A percentile compares a stretch with the other conserved stretches of the same genome.
Conservation (phyloP, 2,329 filamentous ascomycete species). For the Balansia obtecta region DNA sequence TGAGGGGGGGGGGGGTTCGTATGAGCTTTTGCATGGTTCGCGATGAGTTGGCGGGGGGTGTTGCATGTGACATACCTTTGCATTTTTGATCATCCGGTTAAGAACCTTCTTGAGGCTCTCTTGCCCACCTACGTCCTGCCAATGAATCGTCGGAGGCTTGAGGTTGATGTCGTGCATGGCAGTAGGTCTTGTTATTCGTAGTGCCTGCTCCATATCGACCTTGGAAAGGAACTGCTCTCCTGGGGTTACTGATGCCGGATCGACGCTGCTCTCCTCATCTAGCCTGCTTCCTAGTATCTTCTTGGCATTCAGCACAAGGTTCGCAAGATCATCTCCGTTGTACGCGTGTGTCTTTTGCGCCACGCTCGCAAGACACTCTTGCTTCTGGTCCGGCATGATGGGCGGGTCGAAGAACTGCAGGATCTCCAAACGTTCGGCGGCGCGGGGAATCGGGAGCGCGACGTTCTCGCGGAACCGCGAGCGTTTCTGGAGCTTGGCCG, state of each 20-base stretch:
- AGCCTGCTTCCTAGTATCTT: constrained; percentile 15
- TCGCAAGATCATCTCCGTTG: constrained; percentile 64
- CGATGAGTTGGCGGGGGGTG: neutral
- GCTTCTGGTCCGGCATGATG: constrained; percentile 33
- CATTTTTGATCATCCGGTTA: constrained; percentile 34
- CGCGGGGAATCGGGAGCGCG: constrained; percentile 66
- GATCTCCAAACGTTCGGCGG: constrained; percentile 59
- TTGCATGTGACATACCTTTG: constrained; percentile 17
- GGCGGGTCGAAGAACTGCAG: constrained; percentile 44
- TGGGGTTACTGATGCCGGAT: constrained; percentile 1
- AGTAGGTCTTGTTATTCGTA: constrained; percentile 61
- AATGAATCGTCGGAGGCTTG: constrained; percentile 74
- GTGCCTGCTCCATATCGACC: constrained; percentile 51
- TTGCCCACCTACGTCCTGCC: constrained; percentile 82
- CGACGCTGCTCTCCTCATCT: constrained; percentile 8
- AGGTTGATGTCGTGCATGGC: constrained; percentile 85
- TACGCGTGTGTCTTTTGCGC: constrained; percentile 77
- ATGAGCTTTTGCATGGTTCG: neutral
- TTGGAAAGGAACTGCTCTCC: constrained; percentile 19
- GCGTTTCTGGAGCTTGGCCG: constrained; percentile 51
- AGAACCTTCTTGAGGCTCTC: constrained; percentile 56
- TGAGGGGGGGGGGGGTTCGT: neutral
- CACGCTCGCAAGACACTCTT: constrained; percentile 44
- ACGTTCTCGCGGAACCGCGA: constrained; percentile 57
- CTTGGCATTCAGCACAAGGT: constrained; percentile 36